A percentile compares a stretch with the other conserved stretches of the same genome.
These are phyloP conservation scores for Hanseniaspora meyeri DNA, from an alignment of 805 yeast genomes.

Conservation along the genomic window DNA sequence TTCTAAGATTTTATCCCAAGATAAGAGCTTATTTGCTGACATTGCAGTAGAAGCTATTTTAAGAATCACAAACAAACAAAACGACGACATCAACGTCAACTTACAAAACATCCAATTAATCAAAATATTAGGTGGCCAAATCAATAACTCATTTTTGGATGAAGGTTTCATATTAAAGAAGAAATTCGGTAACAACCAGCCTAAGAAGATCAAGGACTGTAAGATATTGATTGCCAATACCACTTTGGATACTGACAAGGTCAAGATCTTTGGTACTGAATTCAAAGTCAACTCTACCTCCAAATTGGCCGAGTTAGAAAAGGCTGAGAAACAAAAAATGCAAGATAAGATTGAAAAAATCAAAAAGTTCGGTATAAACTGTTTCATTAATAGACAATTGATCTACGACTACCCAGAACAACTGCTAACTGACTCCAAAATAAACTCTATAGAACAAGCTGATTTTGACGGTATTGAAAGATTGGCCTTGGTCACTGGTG, in stretches of 20 bases:
- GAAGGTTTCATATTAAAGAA: slow-evolving; percentile 91
- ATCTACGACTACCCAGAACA: slow-evolving; percentile 98
- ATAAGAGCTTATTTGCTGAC: slow-evolving; percentile 75
- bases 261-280: slow-evolving; percentile 93
- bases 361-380: slow-evolving; percentile 71
- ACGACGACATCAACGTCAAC: slow-evolving; percentile 27
- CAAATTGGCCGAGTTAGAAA: slow-evolving; percentile 84
- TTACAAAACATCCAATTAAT: slow-evolving; percentile 87
- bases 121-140: slow-evolving; percentile 84
- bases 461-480: slow-evolving; percentile 97
- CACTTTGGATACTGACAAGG: slow-evolving; percentile 93
- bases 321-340: slow-evolving; percentile 92
- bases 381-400: slow-evolving; percentile 89
- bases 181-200: slow-evolving; percentile 88
- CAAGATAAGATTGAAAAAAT: slow-evolving; percentile 77
- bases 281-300: slow-evolving; percentile 92
- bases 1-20: slow-evolving; percentile 89
- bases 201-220: slow-evolving; percentile 71
- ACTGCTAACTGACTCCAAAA: slow-evolving; percentile 71
- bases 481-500: slow-evolving; percentile 91
- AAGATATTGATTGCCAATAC: slow-evolving; percentile 88
- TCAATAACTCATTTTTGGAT: slow-evolving; percentile 83
- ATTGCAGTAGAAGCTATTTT: slow-evolving; percentile 90
- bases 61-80: slow-evolving; percentile 51
- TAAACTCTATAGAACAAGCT: slow-evolving; percentile 93